Percentiles rank a stretch among this genome's conserved stretches.
phyloP scores from a whole-genome alignment of 2,329 filamentous ascomycete species.

The Calonectria leucothoes region DNA sequence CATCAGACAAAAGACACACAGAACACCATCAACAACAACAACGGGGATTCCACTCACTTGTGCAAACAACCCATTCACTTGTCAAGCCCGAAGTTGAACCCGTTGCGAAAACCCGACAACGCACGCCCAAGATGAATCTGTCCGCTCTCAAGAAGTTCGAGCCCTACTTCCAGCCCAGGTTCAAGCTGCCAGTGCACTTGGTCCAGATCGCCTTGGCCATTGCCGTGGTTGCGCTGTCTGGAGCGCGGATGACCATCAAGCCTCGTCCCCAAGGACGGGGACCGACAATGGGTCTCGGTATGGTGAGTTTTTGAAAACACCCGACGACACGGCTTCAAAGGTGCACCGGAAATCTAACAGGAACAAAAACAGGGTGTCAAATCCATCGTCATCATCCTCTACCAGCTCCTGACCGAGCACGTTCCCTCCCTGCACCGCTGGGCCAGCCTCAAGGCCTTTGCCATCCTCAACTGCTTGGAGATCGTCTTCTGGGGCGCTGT shows the following conservation, averaged over 20 bases:
- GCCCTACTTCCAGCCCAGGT: slow-evolving; percentile 10
- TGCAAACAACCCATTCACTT: background rate
- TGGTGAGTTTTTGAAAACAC: no score
- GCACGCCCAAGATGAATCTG: background rate
- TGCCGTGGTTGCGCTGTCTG: slow-evolving; percentile 24
- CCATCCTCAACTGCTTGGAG: slow-evolving; percentile 54
- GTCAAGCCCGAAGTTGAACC: background rate
- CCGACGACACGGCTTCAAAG: no score
- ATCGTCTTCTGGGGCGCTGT: slow-evolving; percentile 52
- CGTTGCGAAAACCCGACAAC: background rate
- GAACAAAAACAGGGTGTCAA: slow-evolving; percentile 44
- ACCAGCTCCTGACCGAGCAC: slow-evolving; percentile 54
- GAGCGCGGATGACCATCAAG: slow-evolving; percentile 26
- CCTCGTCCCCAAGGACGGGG: slow-evolving; percentile 26
- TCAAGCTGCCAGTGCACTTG: slow-evolving; percentile 14
- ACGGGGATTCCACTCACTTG: background rate
- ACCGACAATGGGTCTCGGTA: slow-evolving; percentile 32
- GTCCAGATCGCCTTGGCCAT: slow-evolving; percentile 7
- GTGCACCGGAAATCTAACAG: background rate
- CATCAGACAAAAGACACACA: background rate
- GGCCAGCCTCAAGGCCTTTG: slow-evolving; percentile 53
- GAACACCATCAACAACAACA: background rate
- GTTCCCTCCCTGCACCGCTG: slow-evolving; percentile 46
- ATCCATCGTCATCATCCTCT: slow-evolving; percentile 53
- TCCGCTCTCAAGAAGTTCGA: slow-evolving; percentile 1